Base-by-base conservation (phyloP, 192 early-diverging fungal genomes). In the Dispira parvispora region DNA sequence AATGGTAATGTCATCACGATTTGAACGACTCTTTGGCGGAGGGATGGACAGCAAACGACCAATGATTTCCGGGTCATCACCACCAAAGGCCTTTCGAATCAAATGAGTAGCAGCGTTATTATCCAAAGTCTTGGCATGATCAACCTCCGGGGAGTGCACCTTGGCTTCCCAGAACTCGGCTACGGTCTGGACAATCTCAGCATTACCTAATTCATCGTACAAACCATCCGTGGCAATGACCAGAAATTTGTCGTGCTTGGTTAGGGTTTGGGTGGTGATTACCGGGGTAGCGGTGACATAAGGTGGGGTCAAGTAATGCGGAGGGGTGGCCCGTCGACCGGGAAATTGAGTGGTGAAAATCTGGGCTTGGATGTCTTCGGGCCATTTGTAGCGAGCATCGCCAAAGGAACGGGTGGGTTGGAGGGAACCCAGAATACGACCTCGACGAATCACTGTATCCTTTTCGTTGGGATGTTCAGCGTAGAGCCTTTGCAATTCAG, bases 1-100 rank as follows among this genome's bases (percentile, higher is more conserved):
- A 9, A 90, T 79, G 0, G 90, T 90, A 43, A 94, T 88, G 67
- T 94, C 91, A 63, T 94, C 91, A 16, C 88, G 78, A 68, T 79
- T 86, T 8, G 65, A 62, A 52, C 91, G 83, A 44, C 78, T 78
- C 62, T 80, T 67, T 8, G 82, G 81, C 25, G 81, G 69, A 27
- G 82, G 84, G 23, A 90, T 77, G 18, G 75, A 74, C 67, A 90
- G 65, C 32, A 85, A 71, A 2, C 78, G 71, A 14, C 80, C 78
- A 45, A 90, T 73, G 44, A 76, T 66, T 6, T 83, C 72, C 43
- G 81, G 80, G 63, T 81, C 79, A 12, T 79, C 73, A 10, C 79
- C 82, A 8, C 83, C 78, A 25, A 82, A 65, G 8, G 87, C 84
- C 23, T 80, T 68, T 26, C 88, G 73, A 43, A 90, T 79, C 60